Conservation (phyloP, 257 asterid species). For the Craterostigma plantagineum region DNA sequence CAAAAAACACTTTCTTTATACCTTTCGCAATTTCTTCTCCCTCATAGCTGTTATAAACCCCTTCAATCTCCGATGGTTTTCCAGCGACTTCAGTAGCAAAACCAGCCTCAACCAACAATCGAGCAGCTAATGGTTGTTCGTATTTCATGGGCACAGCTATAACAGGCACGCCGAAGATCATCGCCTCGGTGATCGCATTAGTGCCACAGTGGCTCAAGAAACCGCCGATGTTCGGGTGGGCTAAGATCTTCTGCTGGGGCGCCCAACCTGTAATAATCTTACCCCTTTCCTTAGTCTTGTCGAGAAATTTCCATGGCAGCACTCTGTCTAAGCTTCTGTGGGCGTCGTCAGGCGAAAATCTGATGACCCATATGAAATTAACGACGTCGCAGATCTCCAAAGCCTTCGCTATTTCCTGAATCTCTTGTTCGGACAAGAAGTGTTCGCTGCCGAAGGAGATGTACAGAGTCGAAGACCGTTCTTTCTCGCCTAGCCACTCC, state of each 20-base stretch:
- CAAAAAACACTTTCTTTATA: slow-evolving; percentile 10
- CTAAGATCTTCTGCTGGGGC: slow-evolving; percentile 19
- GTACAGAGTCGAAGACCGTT: slow-evolving; percentile 14
- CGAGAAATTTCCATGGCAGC: slow-evolving; percentile 24
- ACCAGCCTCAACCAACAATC: slow-evolving; percentile 19
- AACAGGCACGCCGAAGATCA: slow-evolving; percentile 21
- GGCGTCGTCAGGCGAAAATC: slow-evolving; percentile 15
- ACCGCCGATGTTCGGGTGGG: slow-evolving; percentile 17
- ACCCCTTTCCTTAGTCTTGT: slow-evolving; percentile 16
- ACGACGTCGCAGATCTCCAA: slow-evolving; percentile 14
- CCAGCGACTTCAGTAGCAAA: slow-evolving; percentile 18
- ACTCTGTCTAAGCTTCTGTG: slow-evolving; percentile 5
- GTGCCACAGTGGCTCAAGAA: slow-evolving; percentile 32
- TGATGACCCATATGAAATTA: slow-evolving; percentile 26
- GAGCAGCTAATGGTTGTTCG: slow-evolving; percentile 14
- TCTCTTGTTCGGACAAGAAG: slow-evolving; percentile 19
- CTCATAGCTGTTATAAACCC: slow-evolving; percentile 9
- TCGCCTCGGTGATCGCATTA: slow-evolving; percentile 21
- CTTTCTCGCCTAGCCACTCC: slow-evolving; percentile 17
- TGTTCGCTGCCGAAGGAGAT: slow-evolving; percentile 34
- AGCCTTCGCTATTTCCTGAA: slow-evolving; percentile 19
- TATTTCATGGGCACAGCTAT: slow-evolving; percentile 17
- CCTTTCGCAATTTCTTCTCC: slow-evolving; percentile 13
- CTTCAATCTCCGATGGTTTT: slow-evolving; percentile 1
- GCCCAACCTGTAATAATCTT: slow-evolving; percentile 28